Evolutionary conservation across 371 early-diverging fungal genomes (phyloP).

Genomic region (Rhizopus sp.): DNA sequence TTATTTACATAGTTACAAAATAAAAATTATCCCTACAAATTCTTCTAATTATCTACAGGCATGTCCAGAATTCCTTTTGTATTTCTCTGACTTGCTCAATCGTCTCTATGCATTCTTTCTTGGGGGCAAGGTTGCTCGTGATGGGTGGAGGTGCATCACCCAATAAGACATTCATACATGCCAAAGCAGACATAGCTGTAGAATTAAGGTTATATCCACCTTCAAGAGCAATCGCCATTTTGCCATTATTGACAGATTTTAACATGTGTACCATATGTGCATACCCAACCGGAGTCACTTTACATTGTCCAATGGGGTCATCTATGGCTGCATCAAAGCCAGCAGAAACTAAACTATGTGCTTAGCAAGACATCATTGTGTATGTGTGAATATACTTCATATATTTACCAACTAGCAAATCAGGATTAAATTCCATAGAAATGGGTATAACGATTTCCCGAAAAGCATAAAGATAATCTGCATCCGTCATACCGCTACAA

Average conservation of each 20-base stretch:
- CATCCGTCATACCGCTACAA: constrained; percentile 75
- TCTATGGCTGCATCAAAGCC: constrained; percentile 92
- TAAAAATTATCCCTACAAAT: too few species aligned
- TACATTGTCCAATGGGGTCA: constrained; percentile 85
- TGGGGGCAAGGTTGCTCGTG: constrained; percentile 31
- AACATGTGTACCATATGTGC: constrained; percentile 87
- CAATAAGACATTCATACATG: constrained; percentile 74
- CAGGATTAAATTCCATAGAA: constrained; percentile 79
- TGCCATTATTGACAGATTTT: constrained; percentile 68
- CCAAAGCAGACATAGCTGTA: constrained; percentile 73
- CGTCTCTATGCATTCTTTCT: constrained; percentile 46
- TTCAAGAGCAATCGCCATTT: constrained; percentile 77
- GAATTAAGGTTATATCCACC: constrained; percentile 85
- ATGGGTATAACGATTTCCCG: constrained; percentile 79
- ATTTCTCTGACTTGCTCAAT: constrained; percentile 48
- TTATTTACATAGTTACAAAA: too few species aligned
- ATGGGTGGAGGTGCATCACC: constrained; percentile 57
- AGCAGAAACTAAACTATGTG: constrained; percentile 61
- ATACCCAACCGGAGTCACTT: constrained; percentile 82
- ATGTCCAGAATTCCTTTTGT: constrained; percentile 58
- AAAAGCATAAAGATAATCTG: constrained; percentile 88
- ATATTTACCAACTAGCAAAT: constrained; percentile 72
- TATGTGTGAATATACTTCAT: background rate
- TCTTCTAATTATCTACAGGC: constrained; percentile 3
- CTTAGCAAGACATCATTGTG: background rate